Conservation (phyloP, 805 yeast species). For the Monosporozyma solicola region DNA sequence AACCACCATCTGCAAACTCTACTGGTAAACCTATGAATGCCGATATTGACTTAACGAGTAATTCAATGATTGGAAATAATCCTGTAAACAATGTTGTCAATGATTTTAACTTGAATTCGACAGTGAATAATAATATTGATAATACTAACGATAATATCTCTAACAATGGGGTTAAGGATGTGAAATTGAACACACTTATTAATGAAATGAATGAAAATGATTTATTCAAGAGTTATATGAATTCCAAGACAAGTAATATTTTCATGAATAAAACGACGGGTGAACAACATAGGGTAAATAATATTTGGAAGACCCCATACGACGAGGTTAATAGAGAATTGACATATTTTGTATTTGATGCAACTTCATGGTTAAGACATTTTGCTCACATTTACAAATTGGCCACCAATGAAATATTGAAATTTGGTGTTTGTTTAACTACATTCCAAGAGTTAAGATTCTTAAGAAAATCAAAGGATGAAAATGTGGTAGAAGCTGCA, state of each 20-base stretch:
- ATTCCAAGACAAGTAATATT: conserved; percentile 1
- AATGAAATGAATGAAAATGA: conserved; percentile 4
- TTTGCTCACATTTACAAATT: conserved; percentile 70
- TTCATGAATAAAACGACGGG: background rate
- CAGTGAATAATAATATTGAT: background rate
- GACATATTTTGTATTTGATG: conserved; percentile 59
- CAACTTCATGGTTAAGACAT: conserved; percentile 74
- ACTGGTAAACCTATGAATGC: background rate
- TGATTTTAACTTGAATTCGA: background rate
- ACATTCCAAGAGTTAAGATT: conserved; percentile 73
- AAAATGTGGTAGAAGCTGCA: conserved; percentile 69
- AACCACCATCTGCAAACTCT: background rate
- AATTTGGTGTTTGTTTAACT: conserved; percentile 58
- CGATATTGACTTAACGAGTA: background rate
- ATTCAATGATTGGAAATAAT: background rate
- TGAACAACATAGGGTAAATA: conserved; percentile 1
- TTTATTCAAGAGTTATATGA: conserved; percentile 15
- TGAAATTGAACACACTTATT: background rate
- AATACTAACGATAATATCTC: background rate
- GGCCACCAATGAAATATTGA: conserved; percentile 49
- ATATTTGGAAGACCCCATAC: background rate
- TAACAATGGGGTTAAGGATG: background rate
- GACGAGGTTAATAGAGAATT: conserved; percentile 42
- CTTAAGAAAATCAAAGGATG: conserved; percentile 60
- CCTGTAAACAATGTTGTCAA: background rate